Percentiles rank a stretch among this genome's conserved stretches.
Evolutionary conservation across 2,329 filamentous ascomycete species (phyloP).

Genomic region (Tolypocladium endophyticum): DNA sequence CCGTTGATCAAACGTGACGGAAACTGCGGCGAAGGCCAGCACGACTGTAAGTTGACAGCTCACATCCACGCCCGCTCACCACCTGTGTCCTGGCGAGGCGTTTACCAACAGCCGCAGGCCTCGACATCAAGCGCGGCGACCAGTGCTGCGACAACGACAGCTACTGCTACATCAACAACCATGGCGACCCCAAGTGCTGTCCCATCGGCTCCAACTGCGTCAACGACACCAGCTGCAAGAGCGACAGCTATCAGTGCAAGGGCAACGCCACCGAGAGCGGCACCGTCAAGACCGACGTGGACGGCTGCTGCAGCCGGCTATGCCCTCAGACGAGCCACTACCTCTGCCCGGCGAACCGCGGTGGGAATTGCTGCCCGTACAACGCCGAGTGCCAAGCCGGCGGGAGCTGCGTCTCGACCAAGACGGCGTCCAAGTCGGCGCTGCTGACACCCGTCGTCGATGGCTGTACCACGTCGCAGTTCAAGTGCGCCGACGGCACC

Average conservation of each 20-base stretch:
- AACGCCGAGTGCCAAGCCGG: conserved; percentile 29
- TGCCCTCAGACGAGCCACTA: conserved; percentile 32
- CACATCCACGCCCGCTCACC: not conserved
- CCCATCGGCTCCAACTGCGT: conserved; percentile 29
- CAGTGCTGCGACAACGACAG: conserved; percentile 31
- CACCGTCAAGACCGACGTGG: conserved; percentile 14
- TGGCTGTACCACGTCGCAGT: conserved; percentile 35
- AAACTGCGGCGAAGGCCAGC: conserved; percentile 15
- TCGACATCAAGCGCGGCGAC: conserved; percentile 26
- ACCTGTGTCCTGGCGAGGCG: not conserved
- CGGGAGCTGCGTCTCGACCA: conserved; percentile 23
- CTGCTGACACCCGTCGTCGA: conserved; percentile 23
- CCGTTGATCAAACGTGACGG: conserved; percentile 16
- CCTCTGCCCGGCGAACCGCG: conserved; percentile 30
- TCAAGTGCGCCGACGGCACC: conserved; percentile 31
- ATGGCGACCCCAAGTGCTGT: conserved; percentile 27
- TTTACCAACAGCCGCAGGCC: conserved; percentile 18
- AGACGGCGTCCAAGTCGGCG: conserved; percentile 8
- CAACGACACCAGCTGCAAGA: conserved; percentile 22
- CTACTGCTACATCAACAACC: conserved; percentile 33
- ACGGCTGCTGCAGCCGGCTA: conserved; percentile 27
- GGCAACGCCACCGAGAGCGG: conserved; percentile 10
- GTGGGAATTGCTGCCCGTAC: conserved; percentile 39
- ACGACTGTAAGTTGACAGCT: conserved; percentile 17
- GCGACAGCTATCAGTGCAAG: conserved; percentile 22